phyloP scores from a whole-genome alignment of 306 rosid species.

The Vicia villosa region DNA sequence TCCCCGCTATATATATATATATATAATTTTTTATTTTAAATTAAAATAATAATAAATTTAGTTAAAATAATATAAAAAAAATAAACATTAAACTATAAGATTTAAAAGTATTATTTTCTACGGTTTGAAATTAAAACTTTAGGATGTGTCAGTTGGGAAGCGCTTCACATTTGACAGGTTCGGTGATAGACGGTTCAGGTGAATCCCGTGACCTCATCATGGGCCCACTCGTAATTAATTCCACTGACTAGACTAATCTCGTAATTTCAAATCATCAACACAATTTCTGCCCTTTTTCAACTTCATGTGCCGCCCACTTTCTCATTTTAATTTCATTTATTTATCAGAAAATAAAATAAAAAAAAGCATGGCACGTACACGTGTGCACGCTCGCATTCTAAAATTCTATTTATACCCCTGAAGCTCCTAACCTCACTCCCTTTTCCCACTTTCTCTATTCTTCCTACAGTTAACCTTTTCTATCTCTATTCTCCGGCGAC shows the following conservation, averaged over 20 bases:
- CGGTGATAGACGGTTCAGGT: no score
- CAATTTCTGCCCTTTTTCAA: slow-evolving; percentile 42
- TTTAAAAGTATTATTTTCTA: no score
- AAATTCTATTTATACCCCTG: slow-evolving; percentile 44
- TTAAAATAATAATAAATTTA: no score
- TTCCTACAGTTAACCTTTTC: not conserved
- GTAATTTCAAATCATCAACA: slow-evolving; percentile 25
- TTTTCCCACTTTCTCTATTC: slow-evolving; percentile 38
- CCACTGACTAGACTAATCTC: slow-evolving; percentile 32
- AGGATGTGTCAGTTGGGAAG: no score
- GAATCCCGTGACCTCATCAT: not conserved
- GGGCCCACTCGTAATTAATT: not conserved
- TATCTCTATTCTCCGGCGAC: slow-evolving; percentile 32
- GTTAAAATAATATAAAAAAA: no score
- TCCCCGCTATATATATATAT: no score
- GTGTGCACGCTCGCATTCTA: not conserved
- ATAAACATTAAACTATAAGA: no score
- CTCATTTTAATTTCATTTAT: slow-evolving; percentile 13
- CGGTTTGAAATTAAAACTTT: no score
- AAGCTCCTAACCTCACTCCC: slow-evolving; percentile 33
- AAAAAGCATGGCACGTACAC: not conserved
- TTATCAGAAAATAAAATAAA: not conserved
- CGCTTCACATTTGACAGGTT: no score
- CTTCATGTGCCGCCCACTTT: slow-evolving; percentile 59
- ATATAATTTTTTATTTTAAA: no score